These are phyloP conservation scores for Sanghuangporus sanghuang DNA, from an alignment of 1,284 basidiomycete genomes.

Conservation along the genomic window DNA sequence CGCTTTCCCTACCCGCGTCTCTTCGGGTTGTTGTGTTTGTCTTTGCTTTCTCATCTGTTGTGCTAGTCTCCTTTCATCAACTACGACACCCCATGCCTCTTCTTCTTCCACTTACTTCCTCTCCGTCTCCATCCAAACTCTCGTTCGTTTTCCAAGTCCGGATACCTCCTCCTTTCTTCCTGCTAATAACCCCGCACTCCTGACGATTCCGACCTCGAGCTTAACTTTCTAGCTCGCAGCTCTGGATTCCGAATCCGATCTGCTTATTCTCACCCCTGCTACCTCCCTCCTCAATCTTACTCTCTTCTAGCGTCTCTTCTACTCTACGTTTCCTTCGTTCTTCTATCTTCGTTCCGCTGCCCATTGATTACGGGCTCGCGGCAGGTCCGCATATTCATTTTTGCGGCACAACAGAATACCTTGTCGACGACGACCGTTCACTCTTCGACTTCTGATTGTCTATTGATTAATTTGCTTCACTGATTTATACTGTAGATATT, in stretches of 20 bases:
- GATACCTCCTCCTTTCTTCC: neutral
- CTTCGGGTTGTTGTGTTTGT: neutral
- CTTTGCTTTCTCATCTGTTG: no score
- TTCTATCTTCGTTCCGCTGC: neutral
- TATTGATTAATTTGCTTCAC: neutral
- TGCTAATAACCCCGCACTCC: neutral
- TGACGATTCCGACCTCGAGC: neutral
- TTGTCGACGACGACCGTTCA: neutral
- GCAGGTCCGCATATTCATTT: neutral
- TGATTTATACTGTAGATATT: conserved; percentile 3
- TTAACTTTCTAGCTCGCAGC: neutral
- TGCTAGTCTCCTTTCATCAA: neutral
- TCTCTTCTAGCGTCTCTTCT: neutral
- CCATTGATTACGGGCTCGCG: conserved; percentile 3
- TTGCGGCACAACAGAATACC: no score
- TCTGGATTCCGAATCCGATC: neutral
- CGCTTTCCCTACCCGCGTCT: neutral
- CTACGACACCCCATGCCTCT: neutral
- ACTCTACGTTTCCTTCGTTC: neutral
- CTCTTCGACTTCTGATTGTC: neutral
- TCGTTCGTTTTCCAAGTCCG: neutral
- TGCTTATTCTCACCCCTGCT: neutral
- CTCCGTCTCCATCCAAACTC: neutral
- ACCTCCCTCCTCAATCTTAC: neutral
- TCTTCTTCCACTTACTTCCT: neutral